Conservation (phyloP, 306 rosid genomes). For the Crotalaria pallida region DNA sequence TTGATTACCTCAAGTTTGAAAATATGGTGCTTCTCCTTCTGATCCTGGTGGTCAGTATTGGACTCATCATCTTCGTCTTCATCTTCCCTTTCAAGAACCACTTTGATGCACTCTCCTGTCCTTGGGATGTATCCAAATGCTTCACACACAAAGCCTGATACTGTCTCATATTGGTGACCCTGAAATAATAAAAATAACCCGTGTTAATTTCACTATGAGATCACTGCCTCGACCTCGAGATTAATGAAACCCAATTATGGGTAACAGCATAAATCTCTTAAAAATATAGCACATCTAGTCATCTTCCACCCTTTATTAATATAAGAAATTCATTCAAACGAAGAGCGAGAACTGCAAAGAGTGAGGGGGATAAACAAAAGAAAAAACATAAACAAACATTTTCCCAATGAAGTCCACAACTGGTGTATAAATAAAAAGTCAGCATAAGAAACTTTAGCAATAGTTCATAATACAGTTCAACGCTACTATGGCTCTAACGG, state of each 20-base stretch:
- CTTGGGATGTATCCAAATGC: slow-evolving; percentile 96
- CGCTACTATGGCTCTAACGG: too few species aligned
- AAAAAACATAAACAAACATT: background rate
- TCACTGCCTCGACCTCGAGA: background rate
- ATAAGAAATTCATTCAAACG: background rate
- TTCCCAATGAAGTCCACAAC: background rate
- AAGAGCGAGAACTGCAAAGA: background rate
- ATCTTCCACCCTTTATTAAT: background rate
- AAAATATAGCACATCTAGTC: background rate
- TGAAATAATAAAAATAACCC: slow-evolving; percentile 28
- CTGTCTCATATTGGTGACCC: slow-evolving; percentile 99
- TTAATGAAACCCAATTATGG: background rate
- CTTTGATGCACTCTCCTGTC: slow-evolving; percentile 88
- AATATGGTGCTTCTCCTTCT: slow-evolving; percentile 61
- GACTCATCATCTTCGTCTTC: slow-evolving; percentile 63
- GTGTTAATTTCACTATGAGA: background rate
- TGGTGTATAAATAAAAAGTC: background rate
- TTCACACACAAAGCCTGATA: slow-evolving; percentile 94
- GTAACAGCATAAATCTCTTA: background rate
- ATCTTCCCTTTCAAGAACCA: slow-evolving; percentile 80
- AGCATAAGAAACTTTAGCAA: background rate
- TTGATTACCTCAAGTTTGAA: slow-evolving; percentile 79
- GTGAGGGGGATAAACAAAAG: background rate
- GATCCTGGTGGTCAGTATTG: slow-evolving; percentile 60
- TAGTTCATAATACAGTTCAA: too few species aligned